Conservation (phyloP, 306 rosid species). For the Quercus robur region DNA sequence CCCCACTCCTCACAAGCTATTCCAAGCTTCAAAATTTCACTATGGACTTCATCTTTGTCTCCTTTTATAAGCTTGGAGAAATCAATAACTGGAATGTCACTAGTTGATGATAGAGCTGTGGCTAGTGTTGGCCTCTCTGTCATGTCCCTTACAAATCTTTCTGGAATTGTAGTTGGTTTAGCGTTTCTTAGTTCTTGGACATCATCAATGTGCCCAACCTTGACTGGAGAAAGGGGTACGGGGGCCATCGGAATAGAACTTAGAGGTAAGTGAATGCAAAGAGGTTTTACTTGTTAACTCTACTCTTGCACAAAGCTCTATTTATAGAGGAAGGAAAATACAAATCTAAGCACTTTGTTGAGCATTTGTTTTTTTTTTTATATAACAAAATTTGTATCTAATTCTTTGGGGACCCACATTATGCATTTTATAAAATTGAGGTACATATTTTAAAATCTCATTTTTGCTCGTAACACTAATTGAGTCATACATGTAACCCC, state of each 20-base stretch:
- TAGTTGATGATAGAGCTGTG: conserved; percentile 22
- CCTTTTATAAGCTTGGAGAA: conserved; percentile 49
- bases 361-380: background rate
- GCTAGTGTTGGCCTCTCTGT: conserved; percentile 62
- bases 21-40: conserved; percentile 51
- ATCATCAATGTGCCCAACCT: conserved; percentile 86
- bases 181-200: conserved; percentile 85
- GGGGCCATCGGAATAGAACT: background rate
- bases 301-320: conserved; percentile 9
- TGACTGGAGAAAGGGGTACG: conserved; percentile 22
- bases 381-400: background rate
- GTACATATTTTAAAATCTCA: too few species aligned
- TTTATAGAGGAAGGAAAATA: conserved; percentile 49
- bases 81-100: conserved; percentile 64
- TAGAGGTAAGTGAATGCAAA: too few species aligned
- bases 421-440: conserved; percentile 13
- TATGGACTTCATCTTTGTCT: conserved; percentile 37
- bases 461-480: too few species aligned
- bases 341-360: conserved; percentile 15
- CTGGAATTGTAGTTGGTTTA: conserved; percentile 63
- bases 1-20: conserved; percentile 87
- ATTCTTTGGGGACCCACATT: conserved; percentile 23
- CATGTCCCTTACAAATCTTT: conserved; percentile 79
- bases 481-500: background rate
- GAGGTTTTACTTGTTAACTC: too few species aligned